Percentiles rank a stretch among this genome's conserved stretches.
Evolutionary conservation across 2,329 filamentous ascomycete genomes (phyloP).

Genomic region (Exophiala sideris): DNA sequence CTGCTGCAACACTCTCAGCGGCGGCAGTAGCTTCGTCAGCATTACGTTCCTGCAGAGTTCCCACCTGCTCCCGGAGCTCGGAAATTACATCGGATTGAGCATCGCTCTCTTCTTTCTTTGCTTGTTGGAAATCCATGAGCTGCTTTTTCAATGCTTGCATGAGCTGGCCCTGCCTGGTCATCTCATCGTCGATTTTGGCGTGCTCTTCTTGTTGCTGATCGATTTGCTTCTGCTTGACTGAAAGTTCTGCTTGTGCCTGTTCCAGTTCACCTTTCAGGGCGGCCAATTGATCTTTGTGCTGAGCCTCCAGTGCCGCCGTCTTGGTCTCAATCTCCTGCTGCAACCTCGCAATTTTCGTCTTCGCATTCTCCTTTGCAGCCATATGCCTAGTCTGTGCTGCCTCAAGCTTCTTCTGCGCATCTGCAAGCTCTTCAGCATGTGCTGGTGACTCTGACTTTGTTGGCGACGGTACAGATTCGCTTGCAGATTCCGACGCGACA

Average conservation of each 20-base stretch:
- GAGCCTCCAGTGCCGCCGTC: slow-evolving; percentile 9
- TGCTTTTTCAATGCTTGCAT: slow-evolving; percentile 19
- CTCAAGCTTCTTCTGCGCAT: slow-evolving; percentile 31
- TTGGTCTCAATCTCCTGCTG: slow-evolving; percentile 22
- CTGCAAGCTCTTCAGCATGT: slow-evolving; percentile 36
- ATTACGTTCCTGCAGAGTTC: slow-evolving; percentile 16
- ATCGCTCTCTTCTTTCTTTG: slow-evolving; percentile 13
- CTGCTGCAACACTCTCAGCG: slow-evolving; percentile 29
- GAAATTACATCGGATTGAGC: slow-evolving; percentile 7
- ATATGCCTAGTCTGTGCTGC: slow-evolving; percentile 18
- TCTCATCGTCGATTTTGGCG: slow-evolving; percentile 16
- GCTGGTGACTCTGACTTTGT: slow-evolving; percentile 20
- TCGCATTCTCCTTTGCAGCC: slow-evolving; percentile 22
- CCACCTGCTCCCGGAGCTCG: slow-evolving; percentile 18
- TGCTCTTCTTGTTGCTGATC: slow-evolving; percentile 19
- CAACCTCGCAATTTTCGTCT: slow-evolving; percentile 18
- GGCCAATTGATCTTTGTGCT: slow-evolving; percentile 17
- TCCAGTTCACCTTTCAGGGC: slow-evolving; percentile 14
- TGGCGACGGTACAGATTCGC: slow-evolving; percentile 24
- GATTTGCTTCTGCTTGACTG: slow-evolving; percentile 20
- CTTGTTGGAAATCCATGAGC: slow-evolving; percentile 15
- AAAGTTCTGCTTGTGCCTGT: slow-evolving; percentile 10
- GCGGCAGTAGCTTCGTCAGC: slow-evolving; percentile 30
- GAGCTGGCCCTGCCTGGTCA: slow-evolving; percentile 20
- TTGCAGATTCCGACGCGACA: slow-evolving; percentile 9